These are phyloP conservation scores for Diplodia mutila DNA, from an alignment of 2,329 filamentous ascomycete genomes.

Conservation along the genomic window DNA sequence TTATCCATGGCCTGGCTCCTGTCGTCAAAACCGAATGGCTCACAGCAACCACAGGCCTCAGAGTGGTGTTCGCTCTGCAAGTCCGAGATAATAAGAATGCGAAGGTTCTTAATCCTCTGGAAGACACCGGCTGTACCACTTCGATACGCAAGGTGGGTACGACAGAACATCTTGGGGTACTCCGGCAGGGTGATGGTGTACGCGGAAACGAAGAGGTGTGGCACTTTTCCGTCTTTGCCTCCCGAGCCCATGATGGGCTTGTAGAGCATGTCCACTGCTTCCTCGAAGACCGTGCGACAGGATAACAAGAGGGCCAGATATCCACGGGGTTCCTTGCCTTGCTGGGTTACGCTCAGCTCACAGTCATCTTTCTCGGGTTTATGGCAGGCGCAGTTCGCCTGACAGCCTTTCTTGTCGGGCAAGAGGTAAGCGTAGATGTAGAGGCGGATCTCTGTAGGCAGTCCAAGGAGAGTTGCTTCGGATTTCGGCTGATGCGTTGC, in stretches of 20 bases:
- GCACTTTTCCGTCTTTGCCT: not conserved
- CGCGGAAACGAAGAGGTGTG: not conserved
- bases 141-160: not conserved
- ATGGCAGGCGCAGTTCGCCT: not conserved
- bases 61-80: not conserved
- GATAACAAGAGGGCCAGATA: not conserved
- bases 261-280: constrained; percentile 3
- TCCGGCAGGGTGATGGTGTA: not conserved
- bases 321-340: not conserved
- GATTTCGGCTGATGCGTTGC: not conserved
- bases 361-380: not conserved
- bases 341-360: not conserved
- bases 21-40: not conserved
- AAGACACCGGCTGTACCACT: not conserved
- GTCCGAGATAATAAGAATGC: not conserved
- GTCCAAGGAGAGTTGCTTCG: not conserved
- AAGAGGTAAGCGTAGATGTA: not conserved
- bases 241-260: not conserved
- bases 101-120: not conserved
- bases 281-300: not conserved
- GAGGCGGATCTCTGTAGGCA: not conserved
- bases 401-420: not conserved
- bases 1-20: not conserved
- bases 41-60: not conserved
- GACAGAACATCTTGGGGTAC: constrained; percentile 1